Percentiles rank a stretch among this genome's conserved stretches.
Evolutionary conservation across 1,284 basidiomycete genomes (phyloP).

Genomic region (Bondarzewia mesenterica): DNA sequence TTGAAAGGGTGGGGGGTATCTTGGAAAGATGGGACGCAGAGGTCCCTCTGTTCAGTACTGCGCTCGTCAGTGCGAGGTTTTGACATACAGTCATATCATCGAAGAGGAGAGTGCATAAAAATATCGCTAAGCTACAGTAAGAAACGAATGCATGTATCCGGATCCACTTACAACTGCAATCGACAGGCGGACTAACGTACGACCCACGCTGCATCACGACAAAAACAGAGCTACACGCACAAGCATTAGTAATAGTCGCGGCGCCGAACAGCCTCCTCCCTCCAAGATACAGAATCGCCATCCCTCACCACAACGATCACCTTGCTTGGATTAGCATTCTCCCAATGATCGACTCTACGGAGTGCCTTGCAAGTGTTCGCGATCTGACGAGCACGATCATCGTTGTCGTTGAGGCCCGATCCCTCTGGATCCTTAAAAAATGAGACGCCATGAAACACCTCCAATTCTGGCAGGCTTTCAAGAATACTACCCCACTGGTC

Average conservation of each 20-base stretch:
- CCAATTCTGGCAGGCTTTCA: conserved; percentile 2
- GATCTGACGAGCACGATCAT: conserved; percentile 17
- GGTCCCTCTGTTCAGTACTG: too few relatives aligned
- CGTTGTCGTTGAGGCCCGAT: conserved; percentile 9
- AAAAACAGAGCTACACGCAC: background rate
- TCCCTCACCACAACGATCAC: conserved; percentile 14
- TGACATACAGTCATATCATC: too few relatives aligned
- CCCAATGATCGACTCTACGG: conserved; percentile 18
- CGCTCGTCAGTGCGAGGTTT: too few relatives aligned
- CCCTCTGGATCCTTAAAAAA: conserved; percentile 7
- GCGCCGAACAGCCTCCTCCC: conserved; percentile 5
- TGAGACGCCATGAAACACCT: conserved; percentile 8
- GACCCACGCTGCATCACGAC: background rate
- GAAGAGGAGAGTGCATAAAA: too few relatives aligned
- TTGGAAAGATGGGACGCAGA: too few relatives aligned
- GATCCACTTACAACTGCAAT: too few relatives aligned
- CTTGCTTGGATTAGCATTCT: conserved; percentile 12
- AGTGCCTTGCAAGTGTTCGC: conserved; percentile 15
- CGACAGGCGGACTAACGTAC: too few relatives aligned
- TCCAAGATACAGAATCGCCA: conserved; percentile 6
- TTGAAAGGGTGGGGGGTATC: too few relatives aligned
- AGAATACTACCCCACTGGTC: conserved; percentile 5
- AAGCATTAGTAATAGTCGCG: background rate
- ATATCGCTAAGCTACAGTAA: too few relatives aligned
- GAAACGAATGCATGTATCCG: too few relatives aligned